Evolutionary conservation across 1,139 yeast species (phyloP), one percentile per base, ranked within the genome.

Genomic region (Candida buenavistaensis): DNA sequence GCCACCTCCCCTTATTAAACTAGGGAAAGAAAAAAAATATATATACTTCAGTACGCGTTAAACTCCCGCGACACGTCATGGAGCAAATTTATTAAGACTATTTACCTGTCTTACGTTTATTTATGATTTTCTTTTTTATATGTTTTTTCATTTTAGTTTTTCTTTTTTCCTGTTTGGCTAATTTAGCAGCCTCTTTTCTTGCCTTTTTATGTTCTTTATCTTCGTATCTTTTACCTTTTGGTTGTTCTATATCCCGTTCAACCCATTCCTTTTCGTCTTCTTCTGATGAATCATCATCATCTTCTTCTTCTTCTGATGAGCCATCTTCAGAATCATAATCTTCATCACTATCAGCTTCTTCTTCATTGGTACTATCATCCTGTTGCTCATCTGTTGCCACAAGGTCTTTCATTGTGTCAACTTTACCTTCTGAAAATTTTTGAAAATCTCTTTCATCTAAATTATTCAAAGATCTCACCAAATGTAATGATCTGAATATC

Each of bases 91-190:
- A n/a, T n/a, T n/a, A n/a, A n/a, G n/a, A n/a, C 33, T 39, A 43
- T 26, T 40, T 44, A 35, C 43, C 52, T 17, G 64, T 54, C 49
- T 70, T 68, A 33, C 75, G 54, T 52, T 83, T 84, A 45, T 70
- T 79, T 5, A 82, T 70, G 28, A 83, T 62, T 55, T 82, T 83
- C 74, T 92, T 92, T 66, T 92, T 92, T 26, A 88, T 62, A 59
- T 86, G 88, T 59, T 94, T 94, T 59, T 92, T 92, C 82, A 92
- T 83, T 59, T 94, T 94, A 4, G 81, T 81, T 54, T 88, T 82
- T 40, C 98, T 74, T 64, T 86, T 89, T 50, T 90, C 97, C 50
- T 83, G 84, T 43, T 88, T 86, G 11, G 81, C 88, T 26, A 80
- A 84, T 55, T 88, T 92, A 14, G 88, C 82, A 15, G 82, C 84